Conservation (phyloP, 164 flowering plant genomes). For the Nymphaea colorata region DNA sequence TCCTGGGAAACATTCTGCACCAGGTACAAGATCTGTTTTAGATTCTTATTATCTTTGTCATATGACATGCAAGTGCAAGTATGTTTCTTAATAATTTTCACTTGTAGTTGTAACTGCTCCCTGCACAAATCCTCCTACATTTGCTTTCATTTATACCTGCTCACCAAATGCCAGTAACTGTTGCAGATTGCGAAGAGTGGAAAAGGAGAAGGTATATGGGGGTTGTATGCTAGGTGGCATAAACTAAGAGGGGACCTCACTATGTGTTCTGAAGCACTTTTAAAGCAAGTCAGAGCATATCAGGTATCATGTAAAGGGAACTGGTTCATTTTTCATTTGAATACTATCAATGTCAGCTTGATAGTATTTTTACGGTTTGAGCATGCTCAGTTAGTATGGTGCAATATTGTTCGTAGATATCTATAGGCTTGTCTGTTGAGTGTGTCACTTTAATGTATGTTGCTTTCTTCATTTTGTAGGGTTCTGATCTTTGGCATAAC, state of each 20-base stretch:
- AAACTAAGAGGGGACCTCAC: constrained; percentile 70
- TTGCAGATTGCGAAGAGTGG: constrained; percentile 51
- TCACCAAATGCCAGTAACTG: neutral
- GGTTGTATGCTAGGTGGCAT: constrained; percentile 91
- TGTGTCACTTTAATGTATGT: too few species aligned
- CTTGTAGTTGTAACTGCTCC: neutral
- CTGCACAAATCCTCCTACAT: neutral
- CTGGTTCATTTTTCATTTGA: neutral
- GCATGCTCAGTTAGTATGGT: neutral
- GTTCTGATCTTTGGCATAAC: constrained; percentile 81
- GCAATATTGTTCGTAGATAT: neutral
- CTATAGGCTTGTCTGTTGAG: too few species aligned
- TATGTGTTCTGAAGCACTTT: constrained; percentile 85
- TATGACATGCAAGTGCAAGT: neutral
- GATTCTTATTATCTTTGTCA: neutral
- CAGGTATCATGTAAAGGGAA: constrained; percentile 35
- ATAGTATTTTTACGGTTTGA: neutral
- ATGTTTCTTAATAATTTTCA: neutral
- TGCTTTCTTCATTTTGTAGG: constrained; percentile 22
- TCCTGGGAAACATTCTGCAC: constrained; percentile 64
- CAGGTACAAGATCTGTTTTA: constrained; percentile 20
- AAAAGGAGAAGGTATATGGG: constrained; percentile 61
- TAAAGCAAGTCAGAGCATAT: constrained; percentile 87
- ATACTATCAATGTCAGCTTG: neutral
- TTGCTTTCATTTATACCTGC: neutral